phyloP scores from a whole-genome alignment of 176 grass and related monocot species.

The Eragrostis curvula region DNA sequence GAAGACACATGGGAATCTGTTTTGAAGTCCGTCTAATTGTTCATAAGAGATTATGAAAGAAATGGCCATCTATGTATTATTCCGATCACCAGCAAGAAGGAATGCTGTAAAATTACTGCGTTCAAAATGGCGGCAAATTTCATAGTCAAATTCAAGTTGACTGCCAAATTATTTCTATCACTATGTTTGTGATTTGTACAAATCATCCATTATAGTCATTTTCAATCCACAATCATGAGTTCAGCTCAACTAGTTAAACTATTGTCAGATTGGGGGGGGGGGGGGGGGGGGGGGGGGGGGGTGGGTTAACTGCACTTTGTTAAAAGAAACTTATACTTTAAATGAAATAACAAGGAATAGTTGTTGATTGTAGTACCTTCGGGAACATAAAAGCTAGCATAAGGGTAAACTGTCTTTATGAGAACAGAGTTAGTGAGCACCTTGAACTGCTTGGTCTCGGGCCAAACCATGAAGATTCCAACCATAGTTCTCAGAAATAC shows the following conservation, averaged over 20 bases:
- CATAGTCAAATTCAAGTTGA: neutral
- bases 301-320: neutral
- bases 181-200: neutral
- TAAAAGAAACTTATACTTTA: neutral
- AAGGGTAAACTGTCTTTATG: slow-evolving; percentile 21
- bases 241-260: neutral
- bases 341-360: neutral
- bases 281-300: too few species aligned
- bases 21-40: neutral
- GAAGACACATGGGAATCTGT: neutral
- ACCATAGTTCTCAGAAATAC: slow-evolving; percentile 12
- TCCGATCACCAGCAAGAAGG: neutral
- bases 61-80: too few species aligned
- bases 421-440: neutral
- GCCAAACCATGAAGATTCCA: slow-evolving; percentile 20
- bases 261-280: too few species aligned
- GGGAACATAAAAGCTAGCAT: slow-evolving; percentile 26
- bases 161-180: neutral
- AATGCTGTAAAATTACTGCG: neutral
- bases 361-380: neutral
- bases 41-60: too few species aligned
- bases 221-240: neutral
- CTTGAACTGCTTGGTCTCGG: neutral
- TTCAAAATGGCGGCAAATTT: neutral
- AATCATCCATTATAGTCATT: too few species aligned